phyloP scores from a whole-genome alignment of 208 protist genomes.

The Balamuthia mandrillaris region DNA sequence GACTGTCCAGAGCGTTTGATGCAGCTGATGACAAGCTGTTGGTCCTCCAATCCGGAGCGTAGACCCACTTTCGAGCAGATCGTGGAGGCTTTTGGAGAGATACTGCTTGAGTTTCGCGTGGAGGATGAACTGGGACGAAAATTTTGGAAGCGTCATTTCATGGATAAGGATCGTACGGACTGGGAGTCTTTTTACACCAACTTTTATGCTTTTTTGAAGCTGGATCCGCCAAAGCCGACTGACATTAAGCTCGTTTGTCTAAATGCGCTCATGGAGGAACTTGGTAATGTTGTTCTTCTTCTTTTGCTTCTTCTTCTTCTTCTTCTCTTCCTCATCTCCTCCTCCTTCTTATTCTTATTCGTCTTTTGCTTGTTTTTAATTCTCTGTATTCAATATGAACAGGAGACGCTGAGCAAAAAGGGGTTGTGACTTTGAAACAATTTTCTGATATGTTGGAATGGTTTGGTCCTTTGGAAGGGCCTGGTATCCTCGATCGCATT shows the following conservation, averaged over 20 bases:
- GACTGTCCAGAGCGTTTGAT: constrained; percentile 18
- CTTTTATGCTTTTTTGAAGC: not conserved
- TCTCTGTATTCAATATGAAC: too few relatives aligned
- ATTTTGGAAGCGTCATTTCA: not conserved
- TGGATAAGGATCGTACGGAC: not conserved
- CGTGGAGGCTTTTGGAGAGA: not conserved
- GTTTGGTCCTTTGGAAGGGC: constrained; percentile 4
- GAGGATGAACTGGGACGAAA: not conserved
- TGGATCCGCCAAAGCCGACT: not conserved
- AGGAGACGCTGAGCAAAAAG: not conserved
- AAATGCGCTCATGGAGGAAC: not conserved
- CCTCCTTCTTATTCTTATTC: not conserved
- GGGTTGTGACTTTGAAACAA: not conserved
- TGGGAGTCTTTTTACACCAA: not conserved
- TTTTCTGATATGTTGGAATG: constrained; percentile 19
- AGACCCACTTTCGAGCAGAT: not conserved
- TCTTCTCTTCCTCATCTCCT: not conserved
- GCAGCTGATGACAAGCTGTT: not conserved
- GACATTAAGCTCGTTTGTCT: not conserved
- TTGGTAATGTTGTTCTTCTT: too few relatives aligned
- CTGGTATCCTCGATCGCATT: not conserved
- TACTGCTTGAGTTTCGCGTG: not conserved
- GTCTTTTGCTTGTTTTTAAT: not conserved
- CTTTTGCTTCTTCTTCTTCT: too few relatives aligned
- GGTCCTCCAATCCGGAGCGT: not conserved